Evolutionary conservation across 768 basidiomycete genomes (phyloP).

Genomic region (Lyophyllum shimeji): DNA sequence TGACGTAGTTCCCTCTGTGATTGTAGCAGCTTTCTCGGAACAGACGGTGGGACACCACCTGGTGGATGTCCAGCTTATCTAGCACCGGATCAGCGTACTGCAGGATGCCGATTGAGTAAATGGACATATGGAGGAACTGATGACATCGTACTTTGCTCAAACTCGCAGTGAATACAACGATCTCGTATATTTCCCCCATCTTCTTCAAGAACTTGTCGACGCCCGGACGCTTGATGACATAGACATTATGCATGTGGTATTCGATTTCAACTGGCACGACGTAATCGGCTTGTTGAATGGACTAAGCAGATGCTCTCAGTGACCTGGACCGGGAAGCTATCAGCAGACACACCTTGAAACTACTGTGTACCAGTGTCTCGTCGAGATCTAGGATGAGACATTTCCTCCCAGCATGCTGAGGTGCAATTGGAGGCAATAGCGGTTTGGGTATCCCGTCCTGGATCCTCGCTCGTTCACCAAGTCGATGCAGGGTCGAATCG

Average conservation of each 20-base stretch:
- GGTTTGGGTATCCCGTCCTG: constrained; percentile 89
- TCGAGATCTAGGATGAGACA: constrained; percentile 96
- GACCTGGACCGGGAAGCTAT: constrained; percentile 4
- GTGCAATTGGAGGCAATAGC: constrained; percentile 80
- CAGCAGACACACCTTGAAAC: constrained; percentile 79
- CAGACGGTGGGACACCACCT: constrained; percentile 89
- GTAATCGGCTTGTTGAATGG: constrained; percentile 93
- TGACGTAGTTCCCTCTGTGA: constrained; percentile 98
- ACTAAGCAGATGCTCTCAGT: constrained; percentile 44
- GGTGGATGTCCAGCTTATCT: constrained; percentile 92
- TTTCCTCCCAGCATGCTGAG: constrained; percentile 84
- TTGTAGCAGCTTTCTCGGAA: constrained; percentile 99
- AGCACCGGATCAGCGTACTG: constrained; percentile 98
- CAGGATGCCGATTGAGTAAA: constrained; percentile 12
- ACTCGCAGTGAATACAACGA: constrained; percentile 98
- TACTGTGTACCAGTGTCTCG: constrained; percentile 95
- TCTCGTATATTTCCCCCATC: constrained; percentile 98
- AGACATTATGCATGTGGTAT: constrained; percentile 97
- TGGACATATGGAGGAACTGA: background rate
- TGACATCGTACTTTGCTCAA: constrained; percentile 76
- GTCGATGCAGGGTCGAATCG: background rate
- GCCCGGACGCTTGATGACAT: constrained; percentile 97
- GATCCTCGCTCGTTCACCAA: constrained; percentile 4
- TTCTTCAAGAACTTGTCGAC: constrained; percentile 95
- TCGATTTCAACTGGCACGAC: constrained; percentile 99